Conservation (phyloP, 2,329 filamentous ascomycete genomes). For the Alternaria infectoria region DNA sequence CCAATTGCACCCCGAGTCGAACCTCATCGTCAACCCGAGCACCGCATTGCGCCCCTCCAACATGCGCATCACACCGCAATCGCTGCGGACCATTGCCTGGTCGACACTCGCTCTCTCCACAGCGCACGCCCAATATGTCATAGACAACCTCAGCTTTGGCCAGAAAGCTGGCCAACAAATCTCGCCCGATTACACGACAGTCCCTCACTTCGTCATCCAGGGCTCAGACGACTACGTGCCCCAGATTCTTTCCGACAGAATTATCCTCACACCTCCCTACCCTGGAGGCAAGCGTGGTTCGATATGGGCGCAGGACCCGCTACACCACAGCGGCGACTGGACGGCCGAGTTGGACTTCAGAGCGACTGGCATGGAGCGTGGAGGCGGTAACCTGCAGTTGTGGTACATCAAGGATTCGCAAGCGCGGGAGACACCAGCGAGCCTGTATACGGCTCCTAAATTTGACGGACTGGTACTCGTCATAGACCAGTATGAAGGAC, state of each 20-base stretch:
- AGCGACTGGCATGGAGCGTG: conserved; percentile 82
- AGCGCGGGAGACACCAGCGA: conserved; percentile 69
- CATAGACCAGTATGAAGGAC: conserved; percentile 80
- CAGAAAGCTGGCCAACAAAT: conserved; percentile 68
- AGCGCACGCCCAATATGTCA: conserved; percentile 68
- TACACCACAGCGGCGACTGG: conserved; percentile 73
- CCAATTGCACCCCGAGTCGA: not conserved
- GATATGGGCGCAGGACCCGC: conserved; percentile 73
- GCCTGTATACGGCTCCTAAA: conserved; percentile 80
- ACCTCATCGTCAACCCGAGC: not conserved
- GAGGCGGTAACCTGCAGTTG: conserved; percentile 87
- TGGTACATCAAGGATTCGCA: conserved; percentile 82
- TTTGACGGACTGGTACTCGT: conserved; percentile 93
- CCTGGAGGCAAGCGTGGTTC: conserved; percentile 86
- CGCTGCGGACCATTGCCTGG: conserved; percentile 52
- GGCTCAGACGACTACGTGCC: conserved; percentile 63
- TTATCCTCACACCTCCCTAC: conserved; percentile 87
- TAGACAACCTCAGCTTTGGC: conserved; percentile 80
- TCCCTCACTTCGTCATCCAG: conserved; percentile 62
- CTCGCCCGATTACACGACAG: conserved; percentile 63
- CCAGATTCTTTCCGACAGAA: conserved; percentile 79
- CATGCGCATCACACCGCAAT: conserved; percentile 44
- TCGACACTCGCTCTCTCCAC: conserved; percentile 56
- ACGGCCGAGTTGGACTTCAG: conserved; percentile 85
- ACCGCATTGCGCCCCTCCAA: conserved; percentile 19